A percentile compares a stretch with the other conserved stretches of the same genome.
Evolutionary conservation across 2,329 filamentous ascomycete genomes (phyloP).

Genomic region (Ascochyta lentis): DNA sequence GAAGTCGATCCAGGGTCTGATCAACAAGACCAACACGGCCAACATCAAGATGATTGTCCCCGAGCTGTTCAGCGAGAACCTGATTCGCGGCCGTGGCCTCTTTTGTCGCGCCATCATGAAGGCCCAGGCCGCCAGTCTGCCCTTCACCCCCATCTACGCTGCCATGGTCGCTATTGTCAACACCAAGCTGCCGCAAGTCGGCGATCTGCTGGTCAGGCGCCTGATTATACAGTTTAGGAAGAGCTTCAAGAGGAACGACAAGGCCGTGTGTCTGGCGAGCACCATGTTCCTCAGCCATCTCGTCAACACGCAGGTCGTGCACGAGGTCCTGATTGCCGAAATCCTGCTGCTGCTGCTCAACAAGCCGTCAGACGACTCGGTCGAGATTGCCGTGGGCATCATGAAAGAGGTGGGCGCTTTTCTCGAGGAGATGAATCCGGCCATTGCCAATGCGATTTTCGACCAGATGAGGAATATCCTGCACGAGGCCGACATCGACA

Average conservation of each 20-base stretch:
- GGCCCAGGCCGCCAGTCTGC: constrained; percentile 92
- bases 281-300: constrained; percentile 95
- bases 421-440: constrained; percentile 90
- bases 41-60: constrained; percentile 99
- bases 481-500: constrained; percentile 96
- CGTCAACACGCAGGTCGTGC: constrained; percentile 93
- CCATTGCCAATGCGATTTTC: constrained; percentile 88
- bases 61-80: constrained; percentile 92
- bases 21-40: constrained; percentile 98
- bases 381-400: constrained; percentile 94
- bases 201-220: constrained; percentile 85
- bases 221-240: constrained; percentile 93
- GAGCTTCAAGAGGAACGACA: constrained; percentile 94
- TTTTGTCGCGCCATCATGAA: constrained; percentile 99
- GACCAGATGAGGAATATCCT: constrained; percentile 95
- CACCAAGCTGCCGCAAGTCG: constrained; percentile 93
- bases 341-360: constrained; percentile 90
- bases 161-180: constrained; percentile 97
- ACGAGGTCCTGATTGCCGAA: constrained; percentile 92
- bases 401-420: constrained; percentile 93
- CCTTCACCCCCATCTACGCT: constrained; percentile 95
- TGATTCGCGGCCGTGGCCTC: constrained; percentile 86
- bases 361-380: constrained; percentile 95
- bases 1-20: constrained; percentile 97
- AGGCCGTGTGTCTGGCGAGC: constrained; percentile 89